Conservation (phyloP, 116 monocot species). For the Cymodocea nodosa region DNA sequence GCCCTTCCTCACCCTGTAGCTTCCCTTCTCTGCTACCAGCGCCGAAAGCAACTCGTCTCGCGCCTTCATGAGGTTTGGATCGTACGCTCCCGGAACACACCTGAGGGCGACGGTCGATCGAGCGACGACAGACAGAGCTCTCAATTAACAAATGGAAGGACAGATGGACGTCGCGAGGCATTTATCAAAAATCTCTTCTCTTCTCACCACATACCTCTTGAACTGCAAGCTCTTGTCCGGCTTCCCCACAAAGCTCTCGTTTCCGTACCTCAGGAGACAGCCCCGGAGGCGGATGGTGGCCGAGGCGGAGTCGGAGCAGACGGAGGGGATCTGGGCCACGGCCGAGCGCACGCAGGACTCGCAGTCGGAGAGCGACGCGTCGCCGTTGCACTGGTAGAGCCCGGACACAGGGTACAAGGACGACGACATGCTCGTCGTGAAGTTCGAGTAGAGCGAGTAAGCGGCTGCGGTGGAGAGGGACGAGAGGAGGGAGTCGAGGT, state of each 20-base stretch:
- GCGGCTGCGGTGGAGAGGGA: slow-evolving; percentile 40
- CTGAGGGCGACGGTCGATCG: too few relatives aligned
- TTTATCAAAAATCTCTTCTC: too few relatives aligned
- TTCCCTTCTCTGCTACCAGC: slow-evolving; percentile 8
- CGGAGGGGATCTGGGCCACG: slow-evolving; percentile 29
- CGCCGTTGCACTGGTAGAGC: slow-evolving; percentile 63
- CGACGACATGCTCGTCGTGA: slow-evolving; percentile 36
- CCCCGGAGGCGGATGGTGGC: slow-evolving; percentile 53
- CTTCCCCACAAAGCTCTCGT: slow-evolving; percentile 46
- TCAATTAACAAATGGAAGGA: too few relatives aligned
- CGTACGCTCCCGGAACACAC: slow-evolving; percentile 2
- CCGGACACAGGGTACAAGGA: slow-evolving; percentile 25
- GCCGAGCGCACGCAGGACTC: slow-evolving; percentile 48
- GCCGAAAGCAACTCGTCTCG: slow-evolving; percentile 27
- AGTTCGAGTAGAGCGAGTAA: slow-evolving; percentile 32
- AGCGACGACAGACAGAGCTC: too few relatives aligned
- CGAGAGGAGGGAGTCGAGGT: slow-evolving; percentile 50
- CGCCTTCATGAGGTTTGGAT: slow-evolving; percentile 9
- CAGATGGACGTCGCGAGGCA: too few relatives aligned
- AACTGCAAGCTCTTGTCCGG: slow-evolving; percentile 46
- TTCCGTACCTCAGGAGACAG: slow-evolving; percentile 53
- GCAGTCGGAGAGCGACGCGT: slow-evolving; percentile 40
- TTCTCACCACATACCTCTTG: slow-evolving; percentile 21
- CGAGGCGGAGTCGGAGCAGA: slow-evolving; percentile 42
- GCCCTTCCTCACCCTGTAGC: slow-evolving; percentile 28